Percentiles rank a stretch among this genome's conserved stretches.
Conservation (phyloP, 805 yeast species). For the Pichia membranifaciens region DNA sequence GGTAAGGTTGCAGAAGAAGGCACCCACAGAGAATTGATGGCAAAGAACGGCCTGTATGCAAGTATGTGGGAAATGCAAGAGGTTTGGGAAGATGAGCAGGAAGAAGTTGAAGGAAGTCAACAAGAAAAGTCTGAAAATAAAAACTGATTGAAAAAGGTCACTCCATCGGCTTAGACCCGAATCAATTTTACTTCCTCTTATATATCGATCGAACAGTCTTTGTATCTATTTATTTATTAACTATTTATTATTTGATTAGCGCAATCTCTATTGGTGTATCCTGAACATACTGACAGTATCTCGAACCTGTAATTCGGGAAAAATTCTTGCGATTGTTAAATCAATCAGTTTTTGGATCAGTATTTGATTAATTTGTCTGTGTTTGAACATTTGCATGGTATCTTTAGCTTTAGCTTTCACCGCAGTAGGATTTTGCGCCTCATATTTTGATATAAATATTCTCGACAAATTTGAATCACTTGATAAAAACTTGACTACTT, state of each 20-base stretch:
- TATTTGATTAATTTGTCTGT: conserved; percentile 9
- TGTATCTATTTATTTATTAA: conserved; percentile 2
- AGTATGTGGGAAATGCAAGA: conserved; percentile 93
- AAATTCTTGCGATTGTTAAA: conserved; percentile 5
- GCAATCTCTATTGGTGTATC: background rate
- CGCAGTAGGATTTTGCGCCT: background rate
- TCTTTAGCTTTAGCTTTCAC: conserved; percentile 3
- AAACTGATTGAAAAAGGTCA: background rate
- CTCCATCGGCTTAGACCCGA: background rate
- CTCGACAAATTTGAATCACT: background rate
- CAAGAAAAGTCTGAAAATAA: background rate
- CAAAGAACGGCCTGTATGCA: conserved; percentile 57
- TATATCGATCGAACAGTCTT: background rate
- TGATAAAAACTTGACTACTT: conserved; percentile 6
- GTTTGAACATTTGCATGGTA: conserved; percentile 4
- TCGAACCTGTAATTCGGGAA: conserved; percentile 12
- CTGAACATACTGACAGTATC: background rate
- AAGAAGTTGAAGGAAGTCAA: background rate
- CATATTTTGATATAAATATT: background rate
- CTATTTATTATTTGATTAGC: background rate
- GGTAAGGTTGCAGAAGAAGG: conserved; percentile 90
- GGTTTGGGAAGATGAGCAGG: conserved; percentile 13
- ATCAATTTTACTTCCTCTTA: background rate
- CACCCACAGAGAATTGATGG: conserved; percentile 59
- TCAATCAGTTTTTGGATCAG: conserved; percentile 11